phyloP scores from a whole-genome alignment of 83 land plant genomes.

The Isoetes engelmannii region DNA sequence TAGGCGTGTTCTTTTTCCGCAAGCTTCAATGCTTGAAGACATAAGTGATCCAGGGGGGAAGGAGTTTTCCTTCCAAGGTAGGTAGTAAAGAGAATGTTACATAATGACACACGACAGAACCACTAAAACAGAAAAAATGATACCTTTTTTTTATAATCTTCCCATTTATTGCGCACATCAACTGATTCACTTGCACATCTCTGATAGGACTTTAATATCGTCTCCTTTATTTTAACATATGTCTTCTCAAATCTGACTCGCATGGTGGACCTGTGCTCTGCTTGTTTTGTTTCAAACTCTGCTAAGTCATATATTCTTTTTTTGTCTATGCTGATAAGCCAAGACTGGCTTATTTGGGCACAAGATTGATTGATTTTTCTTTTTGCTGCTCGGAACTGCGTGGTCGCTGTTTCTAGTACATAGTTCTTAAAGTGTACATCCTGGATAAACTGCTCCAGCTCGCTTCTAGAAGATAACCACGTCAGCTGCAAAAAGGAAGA shows the following conservation, averaged over 20 bases:
- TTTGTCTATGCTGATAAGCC: conserved; percentile 25
- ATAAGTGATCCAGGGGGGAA: too few relatives aligned
- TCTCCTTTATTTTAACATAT: conserved; percentile 17
- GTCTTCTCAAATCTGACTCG: conserved; percentile 12
- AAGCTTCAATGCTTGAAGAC: too few relatives aligned
- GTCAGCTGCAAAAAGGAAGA: conserved; percentile 16
- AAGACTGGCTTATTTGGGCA: conserved; percentile 15
- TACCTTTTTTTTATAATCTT: conserved; percentile 28
- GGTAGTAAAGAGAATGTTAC: too few relatives aligned
- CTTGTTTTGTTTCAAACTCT: conserved; percentile 21
- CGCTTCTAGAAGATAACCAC: conserved; percentile 10
- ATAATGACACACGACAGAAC: too few relatives aligned
- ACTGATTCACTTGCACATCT: conserved; percentile 17
- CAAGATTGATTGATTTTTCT: conserved; percentile 17
- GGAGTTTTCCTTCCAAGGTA: too few relatives aligned
- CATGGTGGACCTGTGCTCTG: conserved; percentile 17
- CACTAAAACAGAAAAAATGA: too few relatives aligned
- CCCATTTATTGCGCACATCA: conserved; percentile 24
- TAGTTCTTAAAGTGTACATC: conserved; percentile 19
- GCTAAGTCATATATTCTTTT: conserved; percentile 23
- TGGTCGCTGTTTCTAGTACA: conserved; percentile 17
- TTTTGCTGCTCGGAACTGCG: conserved; percentile 15
- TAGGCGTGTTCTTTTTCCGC: too few relatives aligned
- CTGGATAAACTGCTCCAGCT: conserved; percentile 20
- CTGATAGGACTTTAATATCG: conserved; percentile 10